A percentile compares a stretch with the other conserved stretches of the same genome.
Evolutionary conservation across 2,329 filamentous ascomycete species (phyloP).

Genomic region (Phaeophleospora eucalypticola): DNA sequence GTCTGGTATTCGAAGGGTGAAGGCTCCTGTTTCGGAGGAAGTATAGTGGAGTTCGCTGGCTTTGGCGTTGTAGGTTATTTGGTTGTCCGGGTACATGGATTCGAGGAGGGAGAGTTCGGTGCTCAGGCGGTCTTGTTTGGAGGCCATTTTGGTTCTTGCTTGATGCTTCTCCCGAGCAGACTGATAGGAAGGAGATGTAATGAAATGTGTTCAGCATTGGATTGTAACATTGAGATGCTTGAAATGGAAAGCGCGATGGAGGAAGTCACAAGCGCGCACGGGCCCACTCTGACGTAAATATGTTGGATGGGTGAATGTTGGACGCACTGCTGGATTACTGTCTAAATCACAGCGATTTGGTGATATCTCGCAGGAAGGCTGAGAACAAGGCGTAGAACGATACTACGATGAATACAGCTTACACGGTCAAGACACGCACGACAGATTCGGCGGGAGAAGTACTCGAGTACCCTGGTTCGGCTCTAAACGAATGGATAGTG

Average conservation of each 20-base stretch:
- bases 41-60: conserved; percentile 38
- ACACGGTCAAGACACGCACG: too few relatives aligned
- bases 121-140: conserved; percentile 21
- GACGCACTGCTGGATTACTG: too few relatives aligned
- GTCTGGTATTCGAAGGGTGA: conserved; percentile 38
- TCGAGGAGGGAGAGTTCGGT: conserved; percentile 41
- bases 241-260: too few relatives aligned
- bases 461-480: too few relatives aligned
- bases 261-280: neutral
- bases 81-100: conserved; percentile 41
- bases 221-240: too few relatives aligned
- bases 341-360: too few relatives aligned
- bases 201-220: neutral
- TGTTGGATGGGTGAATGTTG: too few relatives aligned
- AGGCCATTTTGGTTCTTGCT: neutral
- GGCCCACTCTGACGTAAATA: neutral
- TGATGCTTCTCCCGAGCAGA: neutral
- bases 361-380: too few relatives aligned
- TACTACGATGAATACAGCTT: too few relatives aligned
- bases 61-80: conserved; percentile 33
- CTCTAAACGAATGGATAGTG: too few relatives aligned
- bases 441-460: too few relatives aligned
- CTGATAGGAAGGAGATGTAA: neutral
- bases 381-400: too few relatives aligned
- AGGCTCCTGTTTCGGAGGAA: conserved; percentile 17